A percentile compares a stretch with the other conserved stretches of the same genome.
Conservation (phyloP, 1,284 basidiomycete species). For the Cutaneotrichosporon sp. region DNA sequence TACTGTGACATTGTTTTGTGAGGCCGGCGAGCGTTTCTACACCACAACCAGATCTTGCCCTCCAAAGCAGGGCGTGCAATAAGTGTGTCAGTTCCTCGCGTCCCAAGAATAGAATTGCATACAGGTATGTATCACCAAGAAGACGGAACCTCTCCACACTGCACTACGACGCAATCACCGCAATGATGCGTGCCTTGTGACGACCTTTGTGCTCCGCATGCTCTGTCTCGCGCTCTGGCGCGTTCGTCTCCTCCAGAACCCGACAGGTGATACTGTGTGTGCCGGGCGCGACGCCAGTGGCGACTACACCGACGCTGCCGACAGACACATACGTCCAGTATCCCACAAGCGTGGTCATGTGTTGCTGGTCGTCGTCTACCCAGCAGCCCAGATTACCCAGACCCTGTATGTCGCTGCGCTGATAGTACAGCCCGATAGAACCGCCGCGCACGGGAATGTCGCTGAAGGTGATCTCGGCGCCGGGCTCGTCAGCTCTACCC, state of each 20-base stretch:
- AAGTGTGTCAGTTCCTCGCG: too few species aligned
- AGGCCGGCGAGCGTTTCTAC: too few species aligned
- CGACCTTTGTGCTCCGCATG: background rate
- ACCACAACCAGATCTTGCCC: too few species aligned
- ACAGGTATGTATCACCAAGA: too few species aligned
- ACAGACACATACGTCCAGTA: slow-evolving; percentile 2
- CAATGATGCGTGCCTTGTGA: background rate
- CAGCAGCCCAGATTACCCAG: slow-evolving; percentile 12
- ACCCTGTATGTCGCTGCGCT: slow-evolving; percentile 2
- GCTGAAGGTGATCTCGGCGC: slow-evolving; percentile 4
- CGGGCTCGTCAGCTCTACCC: background rate
- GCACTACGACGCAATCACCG: background rate
- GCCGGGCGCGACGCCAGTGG: background rate
- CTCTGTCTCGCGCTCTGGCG: background rate
- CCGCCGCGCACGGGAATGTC: slow-evolving; percentile 6
- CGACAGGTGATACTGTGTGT: slow-evolving; percentile 5
- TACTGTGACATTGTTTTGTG: too few species aligned
- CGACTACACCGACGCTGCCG: background rate
- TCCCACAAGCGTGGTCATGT: background rate
- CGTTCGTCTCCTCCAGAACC: slow-evolving; percentile 1
- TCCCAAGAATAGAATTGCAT: too few species aligned
- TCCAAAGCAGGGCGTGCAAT: too few species aligned
- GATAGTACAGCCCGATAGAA: slow-evolving; percentile 3
- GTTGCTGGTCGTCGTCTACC: slow-evolving; percentile 7
- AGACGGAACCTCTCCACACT: too few species aligned